Evolutionary conservation across 2,329 filamentous ascomycete species (phyloP), one percentile per base, ranked within the genome.

Genomic region (Aspergillus sp.): DNA sequence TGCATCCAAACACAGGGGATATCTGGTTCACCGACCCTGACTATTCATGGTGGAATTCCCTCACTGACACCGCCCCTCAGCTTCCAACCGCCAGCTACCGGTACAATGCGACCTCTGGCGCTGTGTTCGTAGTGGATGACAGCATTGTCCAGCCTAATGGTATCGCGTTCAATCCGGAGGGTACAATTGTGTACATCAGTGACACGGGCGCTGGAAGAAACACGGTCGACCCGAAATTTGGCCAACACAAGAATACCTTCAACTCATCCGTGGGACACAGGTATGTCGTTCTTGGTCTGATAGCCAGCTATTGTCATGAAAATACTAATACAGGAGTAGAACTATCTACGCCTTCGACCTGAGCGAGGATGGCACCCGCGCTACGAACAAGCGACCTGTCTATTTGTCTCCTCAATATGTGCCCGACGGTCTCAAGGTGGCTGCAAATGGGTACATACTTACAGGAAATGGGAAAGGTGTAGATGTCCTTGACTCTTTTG

Each of bases 21-120:
- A 61, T 78, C 38, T 77, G 74, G 72, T 77, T 77, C 60, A 76
- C 74, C 1, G 74, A 77, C 52, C 68, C 72, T 5, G 56, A 62
- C 35, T 71, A 72, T 50, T 62, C 57, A 19, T 71, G 64, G 60
- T 67, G 62, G 53, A 66, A 63, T 46, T 53, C 45, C 12, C 58
- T 67, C 17, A 66, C 60, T 20, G 67, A 70, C 47, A 68, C 67
- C 0, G 53, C 64, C n/a, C 66, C 57, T 3, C 63, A 62, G 44
- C 57, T 66, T 41, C 59, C 53, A 15, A 33, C 51, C 19, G 65
- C 60, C n/a, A 61, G 56, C 7, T 77, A 75, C 56, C 66, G 73
- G 39, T 76, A 73, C 53, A 60, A 63, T 19, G 68, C 70, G 1
- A 46, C 45, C 2, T 74, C 72, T 0, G 71, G 71, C 4, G 63